Evolutionary conservation across 441 rosid genomes (phyloP).

Genomic region (Brassica balearica): DNA sequence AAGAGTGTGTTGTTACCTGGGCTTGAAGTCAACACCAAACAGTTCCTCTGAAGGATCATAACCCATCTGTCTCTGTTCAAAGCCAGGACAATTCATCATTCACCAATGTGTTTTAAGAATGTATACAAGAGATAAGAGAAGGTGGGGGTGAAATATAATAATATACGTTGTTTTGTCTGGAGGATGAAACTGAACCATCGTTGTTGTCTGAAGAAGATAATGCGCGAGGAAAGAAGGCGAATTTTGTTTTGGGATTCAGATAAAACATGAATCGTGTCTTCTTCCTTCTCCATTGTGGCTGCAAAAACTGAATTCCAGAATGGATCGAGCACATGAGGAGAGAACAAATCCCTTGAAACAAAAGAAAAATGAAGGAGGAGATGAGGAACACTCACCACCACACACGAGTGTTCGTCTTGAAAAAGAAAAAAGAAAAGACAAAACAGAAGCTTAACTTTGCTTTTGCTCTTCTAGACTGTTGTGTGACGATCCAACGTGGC

Average conservation of each 20-base stretch:
- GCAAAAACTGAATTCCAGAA: constrained; percentile 43
- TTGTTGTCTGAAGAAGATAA: constrained; percentile 54
- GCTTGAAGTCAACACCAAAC: constrained; percentile 62
- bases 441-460: constrained; percentile 7
- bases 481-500: constrained; percentile 3
- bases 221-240: constrained; percentile 47
- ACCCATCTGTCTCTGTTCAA: constrained; percentile 54
- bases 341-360: background rate
- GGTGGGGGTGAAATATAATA: constrained; percentile 1
- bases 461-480: background rate
- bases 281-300: constrained; percentile 51
- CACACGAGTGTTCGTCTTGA: constrained; percentile 29
- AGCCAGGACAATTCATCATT: background rate
- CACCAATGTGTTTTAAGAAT: constrained; percentile 8
- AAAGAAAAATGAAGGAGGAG: background rate
- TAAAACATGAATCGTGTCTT: constrained; percentile 30
- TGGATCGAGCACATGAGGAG: constrained; percentile 50
- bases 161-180: constrained; percentile 54
- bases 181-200: constrained; percentile 49
- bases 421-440: background rate
- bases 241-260: constrained; percentile 40
- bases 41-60: constrained; percentile 88
- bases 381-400: constrained; percentile 30
- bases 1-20: constrained; percentile 49
- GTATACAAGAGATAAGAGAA: constrained; percentile 25